Evolutionary conservation across 2,329 filamentous ascomycete species (phyloP), one percentile per base, ranked within the genome.

Genomic region (Trichoderma simmonsii): DNA sequence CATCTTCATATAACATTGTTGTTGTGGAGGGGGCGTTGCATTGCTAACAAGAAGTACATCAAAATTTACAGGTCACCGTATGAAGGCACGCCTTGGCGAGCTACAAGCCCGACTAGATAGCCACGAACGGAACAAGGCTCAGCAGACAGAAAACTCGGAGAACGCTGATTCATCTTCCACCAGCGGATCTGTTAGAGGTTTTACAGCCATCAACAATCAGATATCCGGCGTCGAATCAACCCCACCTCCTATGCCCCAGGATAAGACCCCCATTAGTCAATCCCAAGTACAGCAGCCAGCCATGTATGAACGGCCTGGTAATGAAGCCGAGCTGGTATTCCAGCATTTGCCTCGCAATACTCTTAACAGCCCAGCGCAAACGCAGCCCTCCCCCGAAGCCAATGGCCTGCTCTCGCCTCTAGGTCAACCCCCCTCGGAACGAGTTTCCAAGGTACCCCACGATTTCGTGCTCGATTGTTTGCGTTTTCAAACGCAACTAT

Each of bases 81-180:
- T 80, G 78, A 80, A 80, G 71, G 77, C 76, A 26, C 74, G 76
- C 21, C 75, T 80, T 43, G 77, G 77, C 28, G 77, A 79, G 59
- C 76, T 80, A 6, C 77, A 80, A 54, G 78, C 78, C 12, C 74
- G 76, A 57, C 74, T 80, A 21, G 77, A 79, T 54, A 76, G 72
- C 62, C 77, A 78, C 66, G 78, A 80, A 67, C 73, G 72, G 9
- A 72, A 71, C 9, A 68, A 74, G 2, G 28, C 26, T 8, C 73
- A 76, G 36, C 67, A 73, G 48, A 28, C 62, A 12, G 48, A 24
- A 21, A 48, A 62, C 8, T 21, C 48, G 12, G 51, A 72, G 1
- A 64, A 63, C n/a, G 30, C 21, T 6, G 71, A 72, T 6, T 65
- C 71, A 4, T 24, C 67, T 18, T 26, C 60, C 1, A 54, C 68